Conservation (phyloP, 805 yeast species). For the Starmerella scarabaei region DNA sequence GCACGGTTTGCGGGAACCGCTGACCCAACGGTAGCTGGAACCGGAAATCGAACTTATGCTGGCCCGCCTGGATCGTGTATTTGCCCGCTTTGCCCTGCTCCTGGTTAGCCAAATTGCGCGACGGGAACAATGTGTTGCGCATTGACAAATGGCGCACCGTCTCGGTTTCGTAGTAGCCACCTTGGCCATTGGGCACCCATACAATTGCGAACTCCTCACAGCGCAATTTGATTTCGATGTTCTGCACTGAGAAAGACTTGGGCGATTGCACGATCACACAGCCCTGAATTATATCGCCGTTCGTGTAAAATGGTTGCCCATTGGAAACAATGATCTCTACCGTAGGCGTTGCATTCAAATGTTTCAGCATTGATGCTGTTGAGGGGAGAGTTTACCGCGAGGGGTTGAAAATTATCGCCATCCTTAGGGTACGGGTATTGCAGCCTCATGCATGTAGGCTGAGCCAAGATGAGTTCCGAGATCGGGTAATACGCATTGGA, state of each 20-base stretch:
- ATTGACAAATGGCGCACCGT: constrained; percentile 9
- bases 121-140: constrained; percentile 10
- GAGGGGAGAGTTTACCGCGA: too few species aligned
- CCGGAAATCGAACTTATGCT: constrained; percentile 13
- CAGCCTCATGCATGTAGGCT: too few species aligned
- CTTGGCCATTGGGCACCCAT: constrained; percentile 19
- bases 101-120: background rate
- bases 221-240: constrained; percentile 15
- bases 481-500: too few species aligned
- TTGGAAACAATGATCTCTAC: constrained; percentile 7
- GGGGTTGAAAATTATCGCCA: too few species aligned
- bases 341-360: too few species aligned
- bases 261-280: constrained; percentile 6
- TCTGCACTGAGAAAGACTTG: constrained; percentile 8
- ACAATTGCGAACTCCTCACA: constrained; percentile 19
- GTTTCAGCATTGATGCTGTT: too few species aligned
- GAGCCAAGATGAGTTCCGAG: too few species aligned
- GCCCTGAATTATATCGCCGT: constrained; percentile 16
- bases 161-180: constrained; percentile 17
- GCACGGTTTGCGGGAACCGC: constrained; percentile 12
- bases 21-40: constrained; percentile 14
- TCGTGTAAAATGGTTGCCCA: constrained; percentile 12
- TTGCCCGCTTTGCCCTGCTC: constrained; percentile 2
- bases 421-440: too few species aligned
- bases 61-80: constrained; percentile 15